Percentiles rank a stretch among this genome's conserved stretches.
These are phyloP conservation scores for Cymbidium sinense DNA, from an alignment of 106 monocot genomes.

Conservation along the genomic window DNA sequence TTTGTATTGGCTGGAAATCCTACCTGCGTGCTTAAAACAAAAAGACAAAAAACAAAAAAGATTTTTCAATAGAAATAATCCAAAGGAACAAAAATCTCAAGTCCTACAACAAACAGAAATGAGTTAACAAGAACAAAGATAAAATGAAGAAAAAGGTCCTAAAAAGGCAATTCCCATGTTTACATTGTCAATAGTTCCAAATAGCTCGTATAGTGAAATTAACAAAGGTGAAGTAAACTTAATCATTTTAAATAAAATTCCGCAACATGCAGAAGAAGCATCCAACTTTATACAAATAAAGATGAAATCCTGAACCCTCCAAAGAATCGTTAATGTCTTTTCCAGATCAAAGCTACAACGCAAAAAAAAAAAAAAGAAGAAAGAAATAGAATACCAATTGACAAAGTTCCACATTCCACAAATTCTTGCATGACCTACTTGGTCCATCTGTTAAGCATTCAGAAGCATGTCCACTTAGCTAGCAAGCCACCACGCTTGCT, in stretches of 20 bases:
- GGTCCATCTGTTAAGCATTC: too few relatives aligned
- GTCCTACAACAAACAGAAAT: neutral
- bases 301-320: too few relatives aligned
- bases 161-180: neutral
- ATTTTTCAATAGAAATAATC: neutral
- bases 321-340: too few relatives aligned
- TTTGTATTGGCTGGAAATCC: constrained; percentile 95
- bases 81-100: constrained; percentile 10
- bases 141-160: neutral
- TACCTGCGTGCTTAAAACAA: constrained; percentile 50
- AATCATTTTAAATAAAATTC: neutral
- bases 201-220: neutral
- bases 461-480: too few relatives aligned
- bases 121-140: neutral
- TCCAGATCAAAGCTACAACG: too few relatives aligned
- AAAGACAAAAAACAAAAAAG: neutral
- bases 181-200: neutral
- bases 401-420: too few relatives aligned
- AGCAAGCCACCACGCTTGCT: too few relatives aligned
- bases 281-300: too few relatives aligned
- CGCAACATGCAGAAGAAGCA: too few relatives aligned
- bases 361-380: too few relatives aligned
- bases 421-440: too few relatives aligned
- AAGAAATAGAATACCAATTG: too few relatives aligned
- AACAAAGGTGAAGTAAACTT: neutral